Percentiles rank a stretch among this genome's conserved stretches.
Conservation (phyloP, 2,329 filamentous ascomycete species). For the Ceratocystis cacaofunesta region DNA sequence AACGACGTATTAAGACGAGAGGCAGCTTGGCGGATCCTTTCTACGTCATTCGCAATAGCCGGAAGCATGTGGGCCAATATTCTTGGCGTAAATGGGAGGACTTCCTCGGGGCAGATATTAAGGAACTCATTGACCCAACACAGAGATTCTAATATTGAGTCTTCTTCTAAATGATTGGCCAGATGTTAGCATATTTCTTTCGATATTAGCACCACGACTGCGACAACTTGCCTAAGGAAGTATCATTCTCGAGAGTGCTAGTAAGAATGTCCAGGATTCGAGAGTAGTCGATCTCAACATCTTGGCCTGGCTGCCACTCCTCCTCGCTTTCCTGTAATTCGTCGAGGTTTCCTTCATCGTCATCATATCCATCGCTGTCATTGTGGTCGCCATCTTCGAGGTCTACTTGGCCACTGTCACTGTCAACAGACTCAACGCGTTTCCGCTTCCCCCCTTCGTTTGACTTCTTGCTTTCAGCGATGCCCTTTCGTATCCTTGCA, state of each 20-base stretch:
- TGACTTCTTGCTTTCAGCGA: conserved; percentile 69
- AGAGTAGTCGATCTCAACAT: conserved; percentile 85
- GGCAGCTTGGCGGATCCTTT: conserved; percentile 76
- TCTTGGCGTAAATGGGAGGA: conserved; percentile 84
- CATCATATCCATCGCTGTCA: conserved; percentile 39
- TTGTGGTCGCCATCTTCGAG: conserved; percentile 47
- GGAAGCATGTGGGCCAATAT: conserved; percentile 84
- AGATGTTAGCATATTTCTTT: conserved; percentile 13
- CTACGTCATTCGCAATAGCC: conserved; percentile 81
- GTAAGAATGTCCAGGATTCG: conserved; percentile 86
- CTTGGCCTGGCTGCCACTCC: conserved; percentile 94
- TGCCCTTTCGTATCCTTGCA: conserved; percentile 77
- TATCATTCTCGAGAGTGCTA: conserved; percentile 52
- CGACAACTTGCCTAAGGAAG: conserved; percentile 3
- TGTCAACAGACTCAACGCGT: conserved; percentile 54
- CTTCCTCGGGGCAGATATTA: conserved; percentile 93
- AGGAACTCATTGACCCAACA: conserved; percentile 95
- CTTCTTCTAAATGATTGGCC: conserved; percentile 48
- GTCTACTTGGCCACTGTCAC: conserved; percentile 42
- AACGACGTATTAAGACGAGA: conserved; percentile 78
- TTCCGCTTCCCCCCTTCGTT: conserved; percentile 53
- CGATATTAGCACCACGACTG: background rate
- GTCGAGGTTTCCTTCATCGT: conserved; percentile 32
- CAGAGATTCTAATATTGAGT: conserved; percentile 78
- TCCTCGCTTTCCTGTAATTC: conserved; percentile 53